Conservation (phyloP, 208 protist species). For the Leishmania gerbilli region DNA sequence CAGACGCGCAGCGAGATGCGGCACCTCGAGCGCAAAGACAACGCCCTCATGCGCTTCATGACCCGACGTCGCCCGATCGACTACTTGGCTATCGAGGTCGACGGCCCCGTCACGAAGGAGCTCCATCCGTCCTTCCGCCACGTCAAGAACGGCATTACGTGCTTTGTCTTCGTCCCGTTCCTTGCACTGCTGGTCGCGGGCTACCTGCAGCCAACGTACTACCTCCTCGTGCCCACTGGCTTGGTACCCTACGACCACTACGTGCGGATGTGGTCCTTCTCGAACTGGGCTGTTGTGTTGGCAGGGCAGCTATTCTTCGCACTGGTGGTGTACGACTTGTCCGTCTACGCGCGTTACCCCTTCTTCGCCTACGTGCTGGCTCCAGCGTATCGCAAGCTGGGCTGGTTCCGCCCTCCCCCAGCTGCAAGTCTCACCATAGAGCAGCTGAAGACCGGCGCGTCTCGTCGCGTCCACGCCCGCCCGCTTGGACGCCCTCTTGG, state of each 20-base stretch:
- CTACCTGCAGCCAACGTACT: slow-evolving; percentile 74
- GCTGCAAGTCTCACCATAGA: slow-evolving; percentile 41
- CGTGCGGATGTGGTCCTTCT: slow-evolving; percentile 70
- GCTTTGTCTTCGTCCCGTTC: slow-evolving; percentile 49
- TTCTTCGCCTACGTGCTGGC: slow-evolving; percentile 70
- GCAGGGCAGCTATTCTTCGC: slow-evolving; percentile 64
- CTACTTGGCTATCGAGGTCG: slow-evolving; percentile 75
- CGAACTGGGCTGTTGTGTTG: slow-evolving; percentile 57
- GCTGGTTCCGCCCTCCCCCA: slow-evolving; percentile 36
- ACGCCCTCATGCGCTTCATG: slow-evolving; percentile 66
- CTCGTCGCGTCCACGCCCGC: slow-evolving; percentile 25
- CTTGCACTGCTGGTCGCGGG: slow-evolving; percentile 55
- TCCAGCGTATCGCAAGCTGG: slow-evolving; percentile 59
- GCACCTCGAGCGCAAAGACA: slow-evolving; percentile 53
- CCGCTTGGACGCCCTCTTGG: slow-evolving; percentile 62
- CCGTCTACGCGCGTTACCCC: slow-evolving; percentile 78
- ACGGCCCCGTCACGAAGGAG: slow-evolving; percentile 63
- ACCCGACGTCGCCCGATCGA: slow-evolving; percentile 72
- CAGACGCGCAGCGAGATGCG: slow-evolving; percentile 77
- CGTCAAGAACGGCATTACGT: slow-evolving; percentile 59
- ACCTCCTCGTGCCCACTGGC: slow-evolving; percentile 58
- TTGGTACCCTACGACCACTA: slow-evolving; percentile 69
- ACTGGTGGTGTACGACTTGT: slow-evolving; percentile 76
- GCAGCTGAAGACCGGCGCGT: slow-evolving; percentile 42
- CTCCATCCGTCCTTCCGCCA: slow-evolving; percentile 72